phyloP scores from a whole-genome alignment of 768 basidiomycete species.

The Hygrophorus pudorinus region DNA sequence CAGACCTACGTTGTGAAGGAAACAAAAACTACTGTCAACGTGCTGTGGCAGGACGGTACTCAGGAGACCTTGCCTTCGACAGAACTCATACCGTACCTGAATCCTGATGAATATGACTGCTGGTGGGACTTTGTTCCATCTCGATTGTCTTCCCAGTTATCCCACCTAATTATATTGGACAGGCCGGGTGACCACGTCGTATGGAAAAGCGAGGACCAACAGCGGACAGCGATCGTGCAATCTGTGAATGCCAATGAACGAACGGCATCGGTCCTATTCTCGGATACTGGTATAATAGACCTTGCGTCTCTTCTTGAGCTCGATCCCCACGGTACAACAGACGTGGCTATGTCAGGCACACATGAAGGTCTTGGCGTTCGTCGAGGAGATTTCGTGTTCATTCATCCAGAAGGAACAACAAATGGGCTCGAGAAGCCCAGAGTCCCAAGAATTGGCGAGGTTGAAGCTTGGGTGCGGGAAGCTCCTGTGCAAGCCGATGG shows the following conservation, averaged over 20 bases:
- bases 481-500: slow-evolving; percentile 37
- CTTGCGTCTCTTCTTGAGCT: slow-evolving; percentile 79
- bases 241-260: slow-evolving; percentile 63
- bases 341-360: slow-evolving; percentile 29
- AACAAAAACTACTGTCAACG: slow-evolving; percentile 55
- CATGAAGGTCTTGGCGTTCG: slow-evolving; percentile 68
- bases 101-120: slow-evolving; percentile 87
- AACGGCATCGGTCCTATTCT: slow-evolving; percentile 55
- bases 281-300: slow-evolving; percentile 44
- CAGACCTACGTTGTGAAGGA: slow-evolving; percentile 56
- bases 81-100: slow-evolving; percentile 70
- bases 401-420: slow-evolving; percentile 57
- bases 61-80: slow-evolving; percentile 50
- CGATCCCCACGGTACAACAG: slow-evolving; percentile 69
- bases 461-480: slow-evolving; percentile 74
- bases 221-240: slow-evolving; percentile 66
- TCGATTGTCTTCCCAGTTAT: neutral
- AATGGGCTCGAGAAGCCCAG: slow-evolving; percentile 63
- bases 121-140: slow-evolving; percentile 41
- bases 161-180: neutral
- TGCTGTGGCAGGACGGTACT: slow-evolving; percentile 86
- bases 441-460: slow-evolving; percentile 79
- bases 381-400: slow-evolving; percentile 76
- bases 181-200: slow-evolving; percentile 91
- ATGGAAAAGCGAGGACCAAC: slow-evolving; percentile 67